Evolutionary conservation across 495 filamentous ascomycete genomes (phyloP).

Genomic region (Apiosordaria backusii): DNA sequence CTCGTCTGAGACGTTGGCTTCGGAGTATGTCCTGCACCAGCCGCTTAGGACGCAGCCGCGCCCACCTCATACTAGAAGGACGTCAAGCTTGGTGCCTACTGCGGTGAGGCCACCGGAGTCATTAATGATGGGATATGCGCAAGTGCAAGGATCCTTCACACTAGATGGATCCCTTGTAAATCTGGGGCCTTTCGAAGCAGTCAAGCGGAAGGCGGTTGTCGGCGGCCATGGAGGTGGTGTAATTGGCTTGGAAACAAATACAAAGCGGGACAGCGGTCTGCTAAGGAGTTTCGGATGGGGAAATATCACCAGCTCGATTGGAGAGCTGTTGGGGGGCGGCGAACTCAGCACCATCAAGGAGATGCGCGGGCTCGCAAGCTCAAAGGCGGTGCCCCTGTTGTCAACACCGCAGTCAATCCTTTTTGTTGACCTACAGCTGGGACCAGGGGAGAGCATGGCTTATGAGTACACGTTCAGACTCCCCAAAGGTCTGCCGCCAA

Average conservation of each 20-base stretch:
- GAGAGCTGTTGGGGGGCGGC: conserved; percentile 75
- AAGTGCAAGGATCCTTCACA: conserved; percentile 88
- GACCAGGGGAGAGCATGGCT: conserved; percentile 82
- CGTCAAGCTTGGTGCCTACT: conserved; percentile 54
- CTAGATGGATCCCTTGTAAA: conserved; percentile 90
- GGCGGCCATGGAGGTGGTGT: conserved; percentile 83
- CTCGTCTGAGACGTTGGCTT: conserved; percentile 87
- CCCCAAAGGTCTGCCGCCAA: conserved; percentile 82
- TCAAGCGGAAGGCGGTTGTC: conserved; percentile 89
- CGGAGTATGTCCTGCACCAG: conserved; percentile 76
- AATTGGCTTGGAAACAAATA: conserved; percentile 68
- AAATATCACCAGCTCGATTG: conserved; percentile 80
- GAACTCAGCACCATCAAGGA: conserved; percentile 91
- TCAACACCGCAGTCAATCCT: conserved; percentile 96
- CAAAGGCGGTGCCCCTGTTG: conserved; percentile 79
- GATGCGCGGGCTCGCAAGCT: conserved; percentile 77
- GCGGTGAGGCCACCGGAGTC: conserved; percentile 59
- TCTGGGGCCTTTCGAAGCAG: conserved; percentile 85
- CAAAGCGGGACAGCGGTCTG: conserved; percentile 71
- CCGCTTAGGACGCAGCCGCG: conserved; percentile 41
- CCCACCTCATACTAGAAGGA: conserved; percentile 57
- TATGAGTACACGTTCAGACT: conserved; percentile 83
- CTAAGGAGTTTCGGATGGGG: conserved; percentile 86
- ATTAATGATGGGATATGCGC: conserved; percentile 96
- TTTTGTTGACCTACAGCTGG: conserved; percentile 86